These are phyloP conservation scores for Beauveria asiatica DNA, from an alignment of 2,329 filamentous ascomycete species.

Conservation along the genomic window DNA sequence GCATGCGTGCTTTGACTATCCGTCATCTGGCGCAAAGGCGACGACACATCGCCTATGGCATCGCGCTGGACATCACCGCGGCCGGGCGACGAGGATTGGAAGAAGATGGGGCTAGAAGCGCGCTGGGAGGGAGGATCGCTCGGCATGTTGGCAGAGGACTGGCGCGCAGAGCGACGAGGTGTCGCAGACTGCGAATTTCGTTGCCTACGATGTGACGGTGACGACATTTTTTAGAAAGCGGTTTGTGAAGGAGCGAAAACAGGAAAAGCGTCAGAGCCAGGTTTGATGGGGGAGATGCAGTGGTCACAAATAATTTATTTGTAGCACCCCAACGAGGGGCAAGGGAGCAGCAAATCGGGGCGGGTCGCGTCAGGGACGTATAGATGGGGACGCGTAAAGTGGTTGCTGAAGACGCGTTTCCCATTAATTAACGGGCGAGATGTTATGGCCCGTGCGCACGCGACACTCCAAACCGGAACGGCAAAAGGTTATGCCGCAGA, in stretches of 20 bases:
- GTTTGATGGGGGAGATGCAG: constrained; percentile 12
- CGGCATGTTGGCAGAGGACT: constrained; percentile 33
- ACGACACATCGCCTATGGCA: constrained; percentile 35
- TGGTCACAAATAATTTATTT: constrained; percentile 14
- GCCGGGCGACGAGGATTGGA: constrained; percentile 44
- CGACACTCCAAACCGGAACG: constrained; percentile 17
- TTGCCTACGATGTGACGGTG: constrained; percentile 37
- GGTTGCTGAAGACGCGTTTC: constrained; percentile 19
- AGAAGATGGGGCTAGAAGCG: constrained; percentile 76
- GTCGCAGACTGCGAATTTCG: constrained; percentile 44
- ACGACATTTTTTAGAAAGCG: constrained; percentile 29
- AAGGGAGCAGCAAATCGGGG: constrained; percentile 12
- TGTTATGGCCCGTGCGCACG: constrained; percentile 20
- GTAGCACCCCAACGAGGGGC: constrained; percentile 15
- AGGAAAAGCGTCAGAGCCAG: neutral
- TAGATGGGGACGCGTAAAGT: constrained; percentile 32
- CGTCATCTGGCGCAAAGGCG: constrained; percentile 48
- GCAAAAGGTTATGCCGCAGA: constrained; percentile 24
- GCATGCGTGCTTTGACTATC: constrained; percentile 43
- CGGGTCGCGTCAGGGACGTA: constrained; percentile 17
- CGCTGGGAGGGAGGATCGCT: constrained; percentile 41
- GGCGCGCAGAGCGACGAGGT: constrained; percentile 34
- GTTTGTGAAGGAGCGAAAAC: constrained; percentile 10
- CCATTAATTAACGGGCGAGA: constrained; percentile 13
- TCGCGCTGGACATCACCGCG: constrained; percentile 22